Base-by-base conservation (phyloP, 345 rosid species). In the Hibiscus tridactylites region DNA sequence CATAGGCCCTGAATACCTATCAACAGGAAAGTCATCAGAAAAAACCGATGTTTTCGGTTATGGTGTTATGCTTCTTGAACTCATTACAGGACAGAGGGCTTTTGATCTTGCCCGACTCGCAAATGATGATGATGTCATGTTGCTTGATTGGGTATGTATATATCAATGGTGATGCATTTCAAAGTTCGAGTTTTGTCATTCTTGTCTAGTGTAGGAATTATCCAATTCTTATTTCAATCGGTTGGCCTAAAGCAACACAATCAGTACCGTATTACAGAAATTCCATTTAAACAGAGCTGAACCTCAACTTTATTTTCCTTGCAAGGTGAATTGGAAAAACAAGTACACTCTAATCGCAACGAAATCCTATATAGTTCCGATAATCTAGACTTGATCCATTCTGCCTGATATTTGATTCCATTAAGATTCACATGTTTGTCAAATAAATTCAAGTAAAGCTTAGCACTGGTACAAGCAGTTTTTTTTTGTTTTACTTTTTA, bases 1-100 rank as follows among this genome's bases (percentile, higher is more conserved):
- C 74, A 88, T 94, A 80, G 93, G 97, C 4, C 98, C 98, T 0
- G 98, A 94, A 77, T 94, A 94, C 81, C 92, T 94, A 53, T 90
- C 96, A 9, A 88, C 96, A 4, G 98, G 97, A 66, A 86, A 88
- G 83, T 90, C 98, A 9, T 84, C 93, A 0, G 98, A 94, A 85
- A 94, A 90, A 83, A 94, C 93, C n/a, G 98, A 94, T 81, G 98
- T 94, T 65, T 94, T 94, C 73, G 97, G 96, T 39, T 94, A 91
- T n/a, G 97, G 97, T 1, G 91, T 91, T 70, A 91, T 88, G 98
- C 98, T 94, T 87, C 97, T 94, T 26, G 98, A 94, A 78, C 91
- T 94, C 66, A 88, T 94, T 63, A 91, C 96, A 19, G 98, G 98
- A 73, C 97, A 91, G 75, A 86, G 91, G 78, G 97, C 97, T 65